Base-by-base conservation (phyloP, 208 protist genomes). In the Lotmaria passim region DNA sequence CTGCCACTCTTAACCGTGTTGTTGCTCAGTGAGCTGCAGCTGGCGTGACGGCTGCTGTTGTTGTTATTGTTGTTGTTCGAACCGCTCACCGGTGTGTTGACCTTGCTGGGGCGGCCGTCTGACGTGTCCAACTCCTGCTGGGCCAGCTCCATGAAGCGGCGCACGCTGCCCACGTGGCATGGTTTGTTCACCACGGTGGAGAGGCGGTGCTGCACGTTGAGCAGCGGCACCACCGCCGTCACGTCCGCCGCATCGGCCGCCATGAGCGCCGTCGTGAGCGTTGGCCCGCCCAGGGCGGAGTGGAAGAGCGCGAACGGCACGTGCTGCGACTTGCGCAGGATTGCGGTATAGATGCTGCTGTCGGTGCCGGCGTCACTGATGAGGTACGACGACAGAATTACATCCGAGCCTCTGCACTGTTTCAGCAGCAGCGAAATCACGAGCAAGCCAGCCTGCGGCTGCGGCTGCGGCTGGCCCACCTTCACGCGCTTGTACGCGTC, bases 371-470 rank as follows among this genome's bases (percentile, higher is more conserved):
- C 79, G 47, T 89, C 74, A 4, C 73, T 84, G 26, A 93, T 72
- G 12, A 91, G 58, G 52, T 87, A 74, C 6, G 87, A 93, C 10
- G 87, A 93, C 21, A 90, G 59, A 14, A 89, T 58, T 10, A 90
- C 71, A 55, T 90, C 83, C 57, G 70, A 56, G 38, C 80, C 69
- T 41, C 69, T 75, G 24, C 69, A 47, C 48, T 90, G 87, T 59
- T 83, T 89, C 28, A 90, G 71, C 30, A 90, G 44, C 12, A 93
- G 63, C 19, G 80, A 86, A 12, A 82, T 57, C 17, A 87, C 82
- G 21, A 93, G 39, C 34, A 90, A 55, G 5, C 82, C 82, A 21
- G 24, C 21, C 24, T 77, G 41, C 15, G 73, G 61, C 17, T n/a
- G 47, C n/a, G 44, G 61, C 17, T n/a, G 47, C n/a, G 44, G 15